Base-by-base conservation (phyloP, 306 rosid genomes). In the Lathyrus sativus region DNA sequence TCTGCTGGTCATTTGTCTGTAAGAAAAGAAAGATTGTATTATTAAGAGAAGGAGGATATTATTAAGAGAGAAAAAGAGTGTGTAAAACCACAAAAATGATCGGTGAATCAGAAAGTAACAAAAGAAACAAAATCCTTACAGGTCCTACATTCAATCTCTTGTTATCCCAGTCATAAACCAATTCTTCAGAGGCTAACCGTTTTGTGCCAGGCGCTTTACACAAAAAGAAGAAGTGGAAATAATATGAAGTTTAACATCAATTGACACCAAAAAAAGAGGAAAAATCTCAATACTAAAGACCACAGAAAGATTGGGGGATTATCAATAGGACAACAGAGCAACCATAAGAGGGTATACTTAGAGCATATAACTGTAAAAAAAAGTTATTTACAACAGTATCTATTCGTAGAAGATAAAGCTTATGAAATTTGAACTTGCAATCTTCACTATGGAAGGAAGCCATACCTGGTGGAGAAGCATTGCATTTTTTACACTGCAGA, bases 401-500 rank as follows among this genome's bases (percentile, higher is more conserved):
- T 54, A 24, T 60, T 12, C 49, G n/a, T 15, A 67, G 41, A 62
- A 67, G 62, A 68, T 28, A 54, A 33, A 24, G 31, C 31, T 35
- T 50, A 74, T 61, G 63, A 33, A 74, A 60, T 65, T 46, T 62
- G 43, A 26, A 45, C 29, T 72, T 46, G 57, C 49, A 59, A 38
- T 50, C 15, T 13, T 71, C 58, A 38, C 13, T 19, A 79, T 54
- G 46, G 65, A 44, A 79, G 68, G 65, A 65, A 74, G 50, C 13
- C 65, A 45, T 85, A 93, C 99, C 97, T 78, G 88, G 92, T 45
- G 89, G 97, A 72, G 81, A 78, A 75, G 97, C 91, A 65, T 88
- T 81, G 83, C 99, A 93, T 70, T 88, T 90, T 78, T 90, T 93
- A 84, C 97, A 93, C 99, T 93, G 90, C 85, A 86, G 53, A 71